Base-by-base conservation (phyloP, 2,329 filamentous ascomycete genomes). In the Chlorencoelia australis region DNA sequence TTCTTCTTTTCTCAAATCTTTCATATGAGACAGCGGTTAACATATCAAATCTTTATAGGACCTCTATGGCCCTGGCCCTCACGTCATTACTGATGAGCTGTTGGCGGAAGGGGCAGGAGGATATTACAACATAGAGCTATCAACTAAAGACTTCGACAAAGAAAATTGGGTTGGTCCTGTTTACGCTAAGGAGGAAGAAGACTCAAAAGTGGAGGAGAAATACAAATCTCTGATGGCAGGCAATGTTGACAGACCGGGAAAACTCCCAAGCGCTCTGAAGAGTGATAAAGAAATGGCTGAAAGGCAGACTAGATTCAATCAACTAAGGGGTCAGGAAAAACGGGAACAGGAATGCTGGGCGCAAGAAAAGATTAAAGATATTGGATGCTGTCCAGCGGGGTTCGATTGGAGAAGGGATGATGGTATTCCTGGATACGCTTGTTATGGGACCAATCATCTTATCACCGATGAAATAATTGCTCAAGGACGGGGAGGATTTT, bases 61-160 rank as follows among this genome's bases (percentile, higher is more conserved):
- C 3, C 22, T 10, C 22, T 13, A 25, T 10, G 22, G 22, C 22
- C n/a, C n/a, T n/a, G n/a, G n/a, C n/a, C n/a, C n/a, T 21, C 29
- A 20, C 18, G 17, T 14, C 18, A 31, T 31, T 6, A 31, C 29
- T 5, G 29, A 31, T 13, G 29, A 31, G 11, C 18, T 21, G 21
- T 7, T 31, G 7, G 15, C 29, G 5, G 30, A 20, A 34, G 26
- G n/a, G 21, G 30, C 24, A 21, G 30, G 9, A 19, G 6, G n/a
- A 14, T 37, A 53, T 45, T 54, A 69, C 66, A n/a, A n/a, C n/a
- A n/a, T 25, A 20, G 4, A 24, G 18, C 37, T 4, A 21, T 11
- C 16, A 29, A 25, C 11, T 37, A 30, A 29, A 27, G 28, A n/a
- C n/a, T n/a, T n/a, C n/a, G n/a, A n/a, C n/a, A n/a, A n/a, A n/a